Conservation (phyloP, 306 rosid species). For the Vigna angularis region DNA sequence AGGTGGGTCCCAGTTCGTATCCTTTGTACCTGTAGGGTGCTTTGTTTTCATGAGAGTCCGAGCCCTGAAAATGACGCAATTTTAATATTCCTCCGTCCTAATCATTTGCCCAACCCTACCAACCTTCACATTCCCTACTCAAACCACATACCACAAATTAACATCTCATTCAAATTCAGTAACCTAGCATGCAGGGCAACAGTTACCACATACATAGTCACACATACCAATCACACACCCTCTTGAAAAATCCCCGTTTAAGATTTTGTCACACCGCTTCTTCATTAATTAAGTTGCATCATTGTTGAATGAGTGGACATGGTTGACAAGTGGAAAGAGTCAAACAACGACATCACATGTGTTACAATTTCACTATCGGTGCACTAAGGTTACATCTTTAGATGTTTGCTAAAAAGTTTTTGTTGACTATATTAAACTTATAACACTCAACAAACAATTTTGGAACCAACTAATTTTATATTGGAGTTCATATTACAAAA, state of each 20-base stretch:
- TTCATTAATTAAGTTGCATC: conserved; percentile 21
- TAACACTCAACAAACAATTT: too few species aligned
- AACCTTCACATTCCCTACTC: neutral
- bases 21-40: conserved; percentile 26
- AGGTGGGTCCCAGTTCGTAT: conserved; percentile 49
- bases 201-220: neutral
- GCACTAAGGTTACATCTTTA: too few species aligned
- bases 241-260: neutral
- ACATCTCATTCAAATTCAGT: neutral
- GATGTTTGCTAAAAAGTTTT: too few species aligned
- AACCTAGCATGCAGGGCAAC: conserved; percentile 7
- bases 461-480: too few species aligned
- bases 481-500: too few species aligned
- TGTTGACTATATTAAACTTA: too few species aligned
- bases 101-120: conserved; percentile 49
- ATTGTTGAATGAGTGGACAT: conserved; percentile 35
- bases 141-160: neutral
- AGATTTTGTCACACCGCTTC: neutral
- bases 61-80: conserved; percentile 68
- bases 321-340: conserved; percentile 45
- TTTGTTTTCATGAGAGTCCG: conserved; percentile 69
- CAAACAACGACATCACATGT: conserved; percentile 36
- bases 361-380: neutral
- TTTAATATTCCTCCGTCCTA: conserved; percentile 54
- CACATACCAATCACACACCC: neutral